phyloP scores from a whole-genome alignment of 2,329 filamentous ascomycete species.

The Cyphellophora europaea region DNA sequence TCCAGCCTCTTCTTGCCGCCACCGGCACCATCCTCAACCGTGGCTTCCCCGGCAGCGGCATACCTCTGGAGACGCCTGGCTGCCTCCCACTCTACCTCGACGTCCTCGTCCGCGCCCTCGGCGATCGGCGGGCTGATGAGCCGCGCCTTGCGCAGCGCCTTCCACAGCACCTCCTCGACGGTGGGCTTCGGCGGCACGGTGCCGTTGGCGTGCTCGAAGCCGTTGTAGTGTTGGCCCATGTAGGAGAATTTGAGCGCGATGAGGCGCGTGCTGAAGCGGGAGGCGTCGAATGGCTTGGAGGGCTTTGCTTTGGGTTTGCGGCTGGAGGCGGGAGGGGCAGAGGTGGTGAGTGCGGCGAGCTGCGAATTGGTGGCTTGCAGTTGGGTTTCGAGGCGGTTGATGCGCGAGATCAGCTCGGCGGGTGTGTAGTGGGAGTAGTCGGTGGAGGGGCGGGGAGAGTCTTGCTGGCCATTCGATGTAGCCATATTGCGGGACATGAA shows the following conservation, averaged over 20 bases:
- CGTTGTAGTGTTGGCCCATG: slow-evolving; percentile 81
- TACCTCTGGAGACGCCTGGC: too few species aligned
- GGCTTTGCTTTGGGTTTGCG: slow-evolving; percentile 2
- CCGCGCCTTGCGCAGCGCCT: slow-evolving; percentile 70
- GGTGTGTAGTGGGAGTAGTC: slow-evolving; percentile 61
- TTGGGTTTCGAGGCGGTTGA: slow-evolving; percentile 59
- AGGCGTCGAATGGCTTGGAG: slow-evolving; percentile 57
- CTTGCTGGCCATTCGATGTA: too few species aligned
- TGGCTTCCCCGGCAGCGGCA: background rate
- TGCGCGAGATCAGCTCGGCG: slow-evolving; percentile 57
- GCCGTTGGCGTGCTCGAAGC: slow-evolving; percentile 75
- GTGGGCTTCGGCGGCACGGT: slow-evolving; percentile 62
- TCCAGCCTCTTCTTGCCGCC: slow-evolving; percentile 23
- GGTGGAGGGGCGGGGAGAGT: too few species aligned
- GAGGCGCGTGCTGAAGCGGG: slow-evolving; percentile 70
- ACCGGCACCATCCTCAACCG: slow-evolving; percentile 2
- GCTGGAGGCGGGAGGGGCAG: background rate
- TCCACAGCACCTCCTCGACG: slow-evolving; percentile 90
- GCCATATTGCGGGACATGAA: too few species aligned
- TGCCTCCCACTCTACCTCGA: slow-evolving; percentile 1
- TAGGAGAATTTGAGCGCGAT: slow-evolving; percentile 94
- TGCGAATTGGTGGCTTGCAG: slow-evolving; percentile 42
- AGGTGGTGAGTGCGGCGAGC: slow-evolving; percentile 13
- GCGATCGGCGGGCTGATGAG: slow-evolving; percentile 65
- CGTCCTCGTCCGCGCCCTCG: slow-evolving; percentile 21